Evolutionary conservation across 1,139 yeast species (phyloP), one percentile per base, ranked within the genome.

Genomic region (Pneumocystis oryctolagi): DNA sequence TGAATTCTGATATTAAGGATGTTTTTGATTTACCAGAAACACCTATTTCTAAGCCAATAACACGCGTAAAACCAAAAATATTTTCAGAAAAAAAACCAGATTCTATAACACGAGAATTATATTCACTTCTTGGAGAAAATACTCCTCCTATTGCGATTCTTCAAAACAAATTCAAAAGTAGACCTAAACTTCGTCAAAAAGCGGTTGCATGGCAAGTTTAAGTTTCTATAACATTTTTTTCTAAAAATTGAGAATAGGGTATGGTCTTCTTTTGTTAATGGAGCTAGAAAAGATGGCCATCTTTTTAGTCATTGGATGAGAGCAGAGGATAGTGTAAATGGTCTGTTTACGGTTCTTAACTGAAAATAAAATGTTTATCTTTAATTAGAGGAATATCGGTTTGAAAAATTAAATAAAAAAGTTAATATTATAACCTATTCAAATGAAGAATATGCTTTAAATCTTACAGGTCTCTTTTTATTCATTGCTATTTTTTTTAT

Each of bases 61-160:
- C n/a, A 1, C 55, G 55, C 5, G 16, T 12, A 8, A 47, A 47
- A 47, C 31, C n/a, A 14, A 47, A 47, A 47, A 25, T 6, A 25
- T 28, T 25, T 66, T 12, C 55, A 47, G 55, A 47, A 4, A 47
- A 47, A 25, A 47, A 47, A 47, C 81, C 80, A 66, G 83, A 88
- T 20, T 96, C 96, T 28, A 86, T 92, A 83, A 94, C 89, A 67
- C 80, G 98, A 68, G 98, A 92, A 72, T 77, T 92, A 63, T 90
- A 86, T 73, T 87, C 86, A 69, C 78, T 94, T 65, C 77, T 94
- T 57, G 98, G 99, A 1, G 92, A 94, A 57, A 89, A 89, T 73
- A 84, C 95, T 1, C 97, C 98, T 0, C 94, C 98, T 1, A 82
- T 89, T 2, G 78, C 81, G 6, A 79, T 81, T 12, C 71, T 77